Base-by-base conservation (phyloP, 2,329 filamentous ascomycete genomes). In the Xylaria polymorpha region DNA sequence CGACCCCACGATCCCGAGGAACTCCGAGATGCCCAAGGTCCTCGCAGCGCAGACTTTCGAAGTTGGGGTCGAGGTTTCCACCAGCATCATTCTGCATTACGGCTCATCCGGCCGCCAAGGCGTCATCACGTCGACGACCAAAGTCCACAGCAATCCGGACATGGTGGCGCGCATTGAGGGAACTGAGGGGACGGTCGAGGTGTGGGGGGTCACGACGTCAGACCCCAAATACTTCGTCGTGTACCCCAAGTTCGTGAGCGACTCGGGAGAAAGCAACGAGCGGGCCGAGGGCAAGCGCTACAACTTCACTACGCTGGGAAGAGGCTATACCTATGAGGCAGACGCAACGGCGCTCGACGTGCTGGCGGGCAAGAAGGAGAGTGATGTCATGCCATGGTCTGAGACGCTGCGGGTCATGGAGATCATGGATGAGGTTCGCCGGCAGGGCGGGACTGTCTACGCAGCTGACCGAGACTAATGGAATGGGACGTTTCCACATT, bases 371-470 rank as follows among this genome's bases (percentile, higher is more conserved):
- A 79, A 73, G 57, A 76, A 74, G 6, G 75, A 85, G 70, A 84
- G 79, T 61, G 73, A 74, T 0, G 75, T 80, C 3, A 83, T 86
- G 80, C 83, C 84, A 0, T 84, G 81, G 81, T 73, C 77, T 0
- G 83, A 85, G 75, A 85, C 83, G 0, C 64, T 86, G 12, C 77
- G 81, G 0, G 78, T 85, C 0, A 77, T 86, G 78, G 80, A 81
- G 64, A 78, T 85, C 20, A 79, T 86, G 80, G 85, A 86, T 67
- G 81, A 84, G 66, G 78, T 84, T 9, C 74, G 84, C 44, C 61
- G 63, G n/a, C 71, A 74, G 56, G 72, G 73, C 15, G 72, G 73
- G 0, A 68, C 68, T 12, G 43, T 58, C 2, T 69, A 69, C 32
- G 41, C 43, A 32, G 51, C 9, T 15, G 62, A 65, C 43, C 15